Evolutionary conservation across 2,329 filamentous ascomycete genomes (phyloP).

Genomic region (Aspergillus awamori): DNA sequence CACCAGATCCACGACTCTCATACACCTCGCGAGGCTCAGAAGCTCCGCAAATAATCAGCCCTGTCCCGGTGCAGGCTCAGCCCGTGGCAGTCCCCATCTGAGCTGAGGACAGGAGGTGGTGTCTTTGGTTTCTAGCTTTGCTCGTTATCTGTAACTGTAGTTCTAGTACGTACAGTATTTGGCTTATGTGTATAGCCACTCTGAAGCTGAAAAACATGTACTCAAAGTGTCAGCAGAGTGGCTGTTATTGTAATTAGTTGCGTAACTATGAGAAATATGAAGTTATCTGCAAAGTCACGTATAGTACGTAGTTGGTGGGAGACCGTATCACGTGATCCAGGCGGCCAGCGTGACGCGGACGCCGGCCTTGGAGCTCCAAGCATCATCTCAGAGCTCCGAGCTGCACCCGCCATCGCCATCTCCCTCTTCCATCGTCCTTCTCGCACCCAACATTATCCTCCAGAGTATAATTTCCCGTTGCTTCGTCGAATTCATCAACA

Average conservation of each 20-base stretch:
- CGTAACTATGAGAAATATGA: not conserved
- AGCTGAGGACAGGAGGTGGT: not conserved
- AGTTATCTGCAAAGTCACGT: not conserved
- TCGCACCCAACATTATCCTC: not conserved
- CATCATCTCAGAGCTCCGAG: slow-evolving; percentile 21
- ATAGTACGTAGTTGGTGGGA: not conserved
- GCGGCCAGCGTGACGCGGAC: slow-evolving; percentile 22
- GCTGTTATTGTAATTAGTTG: not conserved
- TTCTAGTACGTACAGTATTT: not conserved
- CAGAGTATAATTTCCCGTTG: not conserved
- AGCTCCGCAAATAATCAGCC: slow-evolving; percentile 1
- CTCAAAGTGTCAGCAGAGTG: not conserved
- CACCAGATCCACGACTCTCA: not conserved
- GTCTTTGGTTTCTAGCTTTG: not conserved
- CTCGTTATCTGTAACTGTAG: slow-evolving; percentile 5
- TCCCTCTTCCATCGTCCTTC: slow-evolving; percentile 14
- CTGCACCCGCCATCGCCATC: slow-evolving; percentile 16
- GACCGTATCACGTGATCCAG: slow-evolving; percentile 13
- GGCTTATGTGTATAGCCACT: not conserved
- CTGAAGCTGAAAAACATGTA: not conserved
- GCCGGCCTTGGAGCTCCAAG: slow-evolving; percentile 22
- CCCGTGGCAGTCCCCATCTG: slow-evolving; percentile 20
- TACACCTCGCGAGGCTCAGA: not conserved
- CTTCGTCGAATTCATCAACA: slow-evolving; percentile 24
- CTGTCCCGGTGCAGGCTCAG: slow-evolving; percentile 11